Evolutionary conservation across 2,329 filamentous ascomycete genomes (phyloP).

Genomic region (Neoascochyta sp.): DNA sequence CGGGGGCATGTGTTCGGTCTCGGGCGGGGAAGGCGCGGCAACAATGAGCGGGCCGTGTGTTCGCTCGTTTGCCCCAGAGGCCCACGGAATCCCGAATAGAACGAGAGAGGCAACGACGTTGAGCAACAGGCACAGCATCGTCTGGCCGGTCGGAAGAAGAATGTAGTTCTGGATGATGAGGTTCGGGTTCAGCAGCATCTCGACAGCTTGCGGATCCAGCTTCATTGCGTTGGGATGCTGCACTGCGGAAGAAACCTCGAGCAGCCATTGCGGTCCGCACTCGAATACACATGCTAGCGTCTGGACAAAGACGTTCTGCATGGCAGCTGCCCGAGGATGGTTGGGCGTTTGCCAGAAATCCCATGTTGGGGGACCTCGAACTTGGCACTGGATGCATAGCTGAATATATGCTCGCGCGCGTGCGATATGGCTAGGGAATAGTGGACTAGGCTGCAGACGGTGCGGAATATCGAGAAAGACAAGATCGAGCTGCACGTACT

Average conservation of each 20-base stretch:
- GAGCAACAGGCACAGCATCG: constrained; percentile 17
- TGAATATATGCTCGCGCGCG: constrained; percentile 37
- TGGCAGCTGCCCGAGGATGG: constrained; percentile 36
- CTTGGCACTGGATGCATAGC: constrained; percentile 28
- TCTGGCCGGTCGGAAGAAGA: constrained; percentile 17
- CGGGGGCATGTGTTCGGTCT: constrained; percentile 1
- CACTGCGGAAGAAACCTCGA: constrained; percentile 32
- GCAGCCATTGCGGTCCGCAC: constrained; percentile 41
- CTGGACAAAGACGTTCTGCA: constrained; percentile 43
- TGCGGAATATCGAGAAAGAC: constrained; percentile 38
- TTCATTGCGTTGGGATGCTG: constrained; percentile 9
- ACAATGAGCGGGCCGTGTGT: constrained; percentile 31
- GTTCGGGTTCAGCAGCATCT: constrained; percentile 29
- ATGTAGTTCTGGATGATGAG: constrained; percentile 40
- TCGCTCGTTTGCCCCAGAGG: constrained; percentile 25
- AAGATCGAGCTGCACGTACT: constrained; percentile 41
- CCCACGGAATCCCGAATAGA: constrained; percentile 33
- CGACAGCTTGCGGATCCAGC: constrained; percentile 17
- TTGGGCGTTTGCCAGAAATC: constrained; percentile 21
- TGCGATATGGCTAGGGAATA: constrained; percentile 22
- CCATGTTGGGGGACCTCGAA: constrained; percentile 25
- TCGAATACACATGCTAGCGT: constrained; percentile 42
- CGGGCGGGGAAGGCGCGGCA: constrained; percentile 12
- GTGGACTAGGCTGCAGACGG: constrained; percentile 23
- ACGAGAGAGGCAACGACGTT: constrained; percentile 19